Conservation (phyloP, 805 yeast species). For the Myxozyma geophila region DNA sequence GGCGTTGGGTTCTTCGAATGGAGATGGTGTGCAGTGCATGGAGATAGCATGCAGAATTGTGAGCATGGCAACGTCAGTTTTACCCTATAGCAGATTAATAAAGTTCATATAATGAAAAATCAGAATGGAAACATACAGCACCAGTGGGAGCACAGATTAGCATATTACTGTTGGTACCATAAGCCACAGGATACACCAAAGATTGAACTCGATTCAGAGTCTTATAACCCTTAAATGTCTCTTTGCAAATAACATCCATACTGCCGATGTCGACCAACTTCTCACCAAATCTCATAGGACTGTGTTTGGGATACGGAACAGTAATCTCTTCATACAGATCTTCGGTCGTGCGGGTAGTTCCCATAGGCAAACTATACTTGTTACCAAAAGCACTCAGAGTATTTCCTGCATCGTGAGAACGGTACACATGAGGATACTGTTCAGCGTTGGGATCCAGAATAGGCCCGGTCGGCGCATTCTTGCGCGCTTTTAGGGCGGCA, state of each 20-base stretch:
- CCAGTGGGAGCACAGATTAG: slow-evolving; percentile 97
- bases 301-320: slow-evolving; percentile 73
- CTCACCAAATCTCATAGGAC: slow-evolving; percentile 47
- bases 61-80: slow-evolving; percentile 88
- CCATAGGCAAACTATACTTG: slow-evolving; percentile 76
- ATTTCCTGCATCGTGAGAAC: slow-evolving; percentile 67
- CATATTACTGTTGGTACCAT: slow-evolving; percentile 92
- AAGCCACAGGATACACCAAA: slow-evolving; percentile 88
- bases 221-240: slow-evolving; percentile 79
- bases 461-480: slow-evolving; percentile 28
- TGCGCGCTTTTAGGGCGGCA: slow-evolving; percentile 37
- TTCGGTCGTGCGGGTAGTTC: slow-evolving; percentile 57
- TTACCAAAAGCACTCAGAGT: slow-evolving; percentile 81
- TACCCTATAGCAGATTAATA: slow-evolving; percentile 55
- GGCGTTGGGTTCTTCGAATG: slow-evolving; percentile 55
- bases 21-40: slow-evolving; percentile 54
- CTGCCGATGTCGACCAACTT: slow-evolving; percentile 62
- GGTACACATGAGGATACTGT: slow-evolving; percentile 85
- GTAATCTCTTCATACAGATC: slow-evolving; percentile 72
- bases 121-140: slow-evolving; percentile 50
- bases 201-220: slow-evolving; percentile 87
- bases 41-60: slow-evolving; percentile 78
- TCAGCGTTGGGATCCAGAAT: slow-evolving; percentile 44
- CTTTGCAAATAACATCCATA: slow-evolving; percentile 77
- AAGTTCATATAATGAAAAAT: not conserved